A percentile compares a stretch with the other conserved stretches of the same genome.
These are phyloP conservation scores for Chrysoporthe puriensis DNA, from an alignment of 2,329 filamentous ascomycete species.

Conservation along the genomic window DNA sequence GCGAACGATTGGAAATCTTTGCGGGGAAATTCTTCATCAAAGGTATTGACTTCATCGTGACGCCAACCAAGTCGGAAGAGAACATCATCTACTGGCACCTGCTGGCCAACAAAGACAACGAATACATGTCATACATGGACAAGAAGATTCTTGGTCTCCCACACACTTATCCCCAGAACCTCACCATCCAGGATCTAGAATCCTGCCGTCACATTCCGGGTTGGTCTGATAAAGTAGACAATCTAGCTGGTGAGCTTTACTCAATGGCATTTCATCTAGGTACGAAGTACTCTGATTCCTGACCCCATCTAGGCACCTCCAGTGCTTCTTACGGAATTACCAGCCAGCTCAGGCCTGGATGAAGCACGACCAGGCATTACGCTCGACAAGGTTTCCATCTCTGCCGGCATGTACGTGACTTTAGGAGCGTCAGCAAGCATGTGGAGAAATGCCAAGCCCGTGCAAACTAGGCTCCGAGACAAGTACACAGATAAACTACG, in stretches of 20 bases:
- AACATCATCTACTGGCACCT: conserved; percentile 39
- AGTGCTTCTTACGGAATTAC: conserved; percentile 31
- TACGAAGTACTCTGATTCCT: background rate
- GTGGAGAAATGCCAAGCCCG: conserved; percentile 35
- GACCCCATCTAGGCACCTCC: conserved; percentile 28
- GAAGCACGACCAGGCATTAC: conserved; percentile 21
- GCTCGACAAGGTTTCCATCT: conserved; percentile 35
- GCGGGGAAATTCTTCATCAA: conserved; percentile 38
- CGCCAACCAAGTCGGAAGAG: conserved; percentile 31
- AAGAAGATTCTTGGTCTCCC: background rate
- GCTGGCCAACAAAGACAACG: conserved; percentile 31
- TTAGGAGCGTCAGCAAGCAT: conserved; percentile 33
- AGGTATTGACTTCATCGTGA: conserved; percentile 40
- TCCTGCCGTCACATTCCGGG: conserved; percentile 39
- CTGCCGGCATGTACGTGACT: conserved; percentile 34
- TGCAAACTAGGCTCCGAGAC: conserved; percentile 30
- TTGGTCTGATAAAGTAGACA: conserved; percentile 38
- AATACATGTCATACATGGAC: conserved; percentile 37
- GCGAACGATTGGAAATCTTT: conserved; percentile 34
- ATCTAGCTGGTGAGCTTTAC: conserved; percentile 28
- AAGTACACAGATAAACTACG: conserved; percentile 35
- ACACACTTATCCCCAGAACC: background rate
- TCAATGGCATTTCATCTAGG: background rate
- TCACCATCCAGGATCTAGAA: conserved; percentile 24
- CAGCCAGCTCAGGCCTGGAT: conserved; percentile 28